Evolutionary conservation across 2,329 filamentous ascomycete genomes (phyloP), one percentile per base, ranked within the genome.

Genomic region (Cladosporium sp.): DNA sequence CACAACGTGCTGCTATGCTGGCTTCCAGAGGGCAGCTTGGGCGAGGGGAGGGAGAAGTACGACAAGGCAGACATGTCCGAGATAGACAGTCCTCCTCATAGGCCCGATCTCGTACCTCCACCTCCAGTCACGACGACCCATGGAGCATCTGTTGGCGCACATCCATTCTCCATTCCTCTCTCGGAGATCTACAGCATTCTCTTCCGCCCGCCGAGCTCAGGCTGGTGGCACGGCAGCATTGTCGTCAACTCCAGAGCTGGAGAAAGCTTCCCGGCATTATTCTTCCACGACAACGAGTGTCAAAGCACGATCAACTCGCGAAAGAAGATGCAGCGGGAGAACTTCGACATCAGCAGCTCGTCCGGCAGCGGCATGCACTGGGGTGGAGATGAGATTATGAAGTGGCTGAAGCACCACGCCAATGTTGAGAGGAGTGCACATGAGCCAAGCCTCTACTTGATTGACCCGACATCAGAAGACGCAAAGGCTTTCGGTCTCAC

Each of bases 191-290:
- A 96, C 79, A 96, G 92, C 30, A 84, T 99, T 5, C 84, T 97
- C 8, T 89, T 99, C 46, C 88, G 95, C 1, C 94, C 94, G 3
- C 96, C 95, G 5, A 97, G 92, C 76, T 80, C 97, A 8, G 96
- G 95, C 18, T 99, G 95, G 96, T 99, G 95, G 95, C 97, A 96
- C 76, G 95, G 95, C 36, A 97, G 93, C 68, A 80, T 99, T 30
- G 90, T 99, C 65, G 92, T 99, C 80, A 99, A 99, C 76, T 92
- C 91, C 1, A 85, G 91, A 14, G 88, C 90, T 0, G 96, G 96
- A 3, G 93, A 98, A 76, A 95, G 91, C 76, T 97, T 98, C 71
- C 95, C 95, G 0, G 93, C 95, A 0, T 82, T 99, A 1, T 99
- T 99, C 80, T 99, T 99, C 80, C 95, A 99, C 76, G 95, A 99